These are phyloP conservation scores for Myrmaecium sp. DNA, from an alignment of 2,329 filamentous ascomycete species.

Conservation along the genomic window DNA sequence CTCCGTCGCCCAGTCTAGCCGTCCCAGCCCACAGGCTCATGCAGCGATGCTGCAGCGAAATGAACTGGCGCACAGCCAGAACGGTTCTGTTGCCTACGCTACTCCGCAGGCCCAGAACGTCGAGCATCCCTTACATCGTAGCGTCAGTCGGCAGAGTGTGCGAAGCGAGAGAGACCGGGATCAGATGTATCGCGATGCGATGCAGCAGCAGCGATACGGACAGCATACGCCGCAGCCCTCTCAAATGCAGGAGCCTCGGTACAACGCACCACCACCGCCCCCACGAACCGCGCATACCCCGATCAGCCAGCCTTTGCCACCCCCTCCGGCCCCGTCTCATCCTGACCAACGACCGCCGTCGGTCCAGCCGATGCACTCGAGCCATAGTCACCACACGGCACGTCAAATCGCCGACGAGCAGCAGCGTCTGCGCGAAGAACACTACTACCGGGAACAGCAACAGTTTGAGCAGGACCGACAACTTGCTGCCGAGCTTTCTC, in stretches of 20 bases:
- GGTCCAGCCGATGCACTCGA: conserved; percentile 11
- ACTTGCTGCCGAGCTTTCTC: not conserved
- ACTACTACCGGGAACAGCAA: conserved; percentile 1
- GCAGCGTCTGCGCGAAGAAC: not conserved
- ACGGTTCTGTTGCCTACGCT: too few species aligned
- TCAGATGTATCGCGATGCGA: not conserved
- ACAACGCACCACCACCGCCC: conserved; percentile 9
- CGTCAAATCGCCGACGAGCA: not conserved
- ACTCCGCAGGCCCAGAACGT: conserved; percentile 14
- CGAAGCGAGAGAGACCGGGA: conserved; percentile 6
- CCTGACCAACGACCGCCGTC: conserved; percentile 13
- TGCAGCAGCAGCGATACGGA: not conserved
- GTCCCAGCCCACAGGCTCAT: conserved; percentile 18
- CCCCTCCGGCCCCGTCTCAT: conserved; percentile 13
- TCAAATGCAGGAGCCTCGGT: conserved; percentile 13
- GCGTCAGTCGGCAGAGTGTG: too few species aligned
- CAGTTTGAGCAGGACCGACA: not conserved
- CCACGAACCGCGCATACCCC: conserved; percentile 19
- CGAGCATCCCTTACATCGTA: too few species aligned
- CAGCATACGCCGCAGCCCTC: conserved; percentile 7
- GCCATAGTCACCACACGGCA: not conserved
- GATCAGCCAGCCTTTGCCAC: too few species aligned
- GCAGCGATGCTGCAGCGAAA: conserved; percentile 5
- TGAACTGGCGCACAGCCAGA: conserved; percentile 13
- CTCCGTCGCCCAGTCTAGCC: conserved; percentile 19